Evolutionary conservation across 352 stramenopile species (phyloP).

Genomic region (Lagenidium giganteum): DNA sequence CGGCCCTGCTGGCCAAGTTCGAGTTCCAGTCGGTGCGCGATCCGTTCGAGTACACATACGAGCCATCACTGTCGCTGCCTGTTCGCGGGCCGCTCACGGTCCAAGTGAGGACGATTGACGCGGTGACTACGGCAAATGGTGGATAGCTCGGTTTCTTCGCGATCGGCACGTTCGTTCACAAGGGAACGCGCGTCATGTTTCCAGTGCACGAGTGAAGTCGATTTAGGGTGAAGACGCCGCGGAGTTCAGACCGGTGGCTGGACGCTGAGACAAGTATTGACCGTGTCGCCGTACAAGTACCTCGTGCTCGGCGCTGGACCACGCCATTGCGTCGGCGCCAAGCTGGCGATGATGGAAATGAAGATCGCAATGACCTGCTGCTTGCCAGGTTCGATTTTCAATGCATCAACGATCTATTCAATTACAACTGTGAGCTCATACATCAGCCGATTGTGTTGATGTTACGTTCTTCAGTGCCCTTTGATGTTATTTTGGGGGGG

Average conservation of each 20-base stretch:
- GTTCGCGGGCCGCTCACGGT: conserved; percentile 24
- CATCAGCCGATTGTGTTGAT: too few relatives aligned
- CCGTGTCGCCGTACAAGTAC: conserved; percentile 41
- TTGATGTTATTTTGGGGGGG: too few relatives aligned
- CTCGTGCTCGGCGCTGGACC: conserved; percentile 47
- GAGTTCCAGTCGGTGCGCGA: conserved; percentile 38
- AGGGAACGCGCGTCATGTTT: conserved; percentile 33
- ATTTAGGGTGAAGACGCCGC: conserved; percentile 52
- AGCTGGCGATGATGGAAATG: conserved; percentile 48
- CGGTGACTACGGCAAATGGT: too few relatives aligned
- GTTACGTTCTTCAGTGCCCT: too few relatives aligned
- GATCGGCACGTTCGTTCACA: conserved; percentile 44
- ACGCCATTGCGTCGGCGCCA: conserved; percentile 53
- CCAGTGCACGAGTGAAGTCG: conserved; percentile 38
- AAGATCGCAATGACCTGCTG: conserved; percentile 37
- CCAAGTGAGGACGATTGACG: too few relatives aligned
- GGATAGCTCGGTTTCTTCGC: too few relatives aligned
- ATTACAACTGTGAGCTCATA: too few relatives aligned
- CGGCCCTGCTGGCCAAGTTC: conserved; percentile 44
- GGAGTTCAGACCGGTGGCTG: conserved; percentile 60
- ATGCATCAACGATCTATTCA: too few relatives aligned
- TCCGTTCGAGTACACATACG: conserved; percentile 35
- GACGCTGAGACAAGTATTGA: conserved; percentile 24
- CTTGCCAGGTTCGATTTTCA: conserved; percentile 40
- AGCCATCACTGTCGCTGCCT: conserved; percentile 37